Percentiles rank a stretch among this genome's conserved stretches.
phyloP scores from a whole-genome alignment of 2,329 filamentous ascomycete species.

The Colletotrichum sp. region DNA sequence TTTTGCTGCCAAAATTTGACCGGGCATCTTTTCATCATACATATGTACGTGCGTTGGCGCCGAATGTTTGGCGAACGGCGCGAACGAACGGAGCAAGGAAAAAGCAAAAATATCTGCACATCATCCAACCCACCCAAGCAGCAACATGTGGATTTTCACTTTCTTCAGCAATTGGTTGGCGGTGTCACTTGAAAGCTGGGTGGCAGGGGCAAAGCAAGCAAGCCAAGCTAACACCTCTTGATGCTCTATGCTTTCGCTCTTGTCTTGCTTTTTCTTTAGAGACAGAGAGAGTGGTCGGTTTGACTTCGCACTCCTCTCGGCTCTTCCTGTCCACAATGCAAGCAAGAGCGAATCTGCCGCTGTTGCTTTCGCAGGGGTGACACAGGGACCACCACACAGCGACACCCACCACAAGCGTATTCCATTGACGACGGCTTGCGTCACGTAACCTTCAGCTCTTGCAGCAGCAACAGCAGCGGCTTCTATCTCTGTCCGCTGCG shows the following conservation, averaged over 20 bases:
- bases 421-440: conserved; percentile 15
- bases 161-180: neutral
- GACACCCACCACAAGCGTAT: conserved; percentile 15
- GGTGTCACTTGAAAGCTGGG: neutral
- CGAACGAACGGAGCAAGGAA: neutral
- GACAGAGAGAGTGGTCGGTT: neutral
- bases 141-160: neutral
- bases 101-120: neutral
- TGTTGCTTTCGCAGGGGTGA: neutral
- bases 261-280: neutral
- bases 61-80: conserved; percentile 14
- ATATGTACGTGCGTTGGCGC: neutral
- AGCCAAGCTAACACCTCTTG: neutral
- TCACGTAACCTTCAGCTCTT: conserved; percentile 10
- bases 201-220: neutral
- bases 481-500: neutral
- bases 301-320: neutral
- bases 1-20: neutral
- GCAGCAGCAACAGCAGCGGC: neutral
- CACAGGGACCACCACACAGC: neutral
- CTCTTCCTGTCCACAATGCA: neutral
- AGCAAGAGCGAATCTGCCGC: neutral
- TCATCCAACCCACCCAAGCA: neutral
- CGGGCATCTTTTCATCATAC: neutral
- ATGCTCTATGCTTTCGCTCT: neutral